Percentiles rank a stretch among this genome's conserved stretches.
Evolutionary conservation across 1,139 yeast genomes (phyloP).

Genomic region (Pichia sp.): DNA sequence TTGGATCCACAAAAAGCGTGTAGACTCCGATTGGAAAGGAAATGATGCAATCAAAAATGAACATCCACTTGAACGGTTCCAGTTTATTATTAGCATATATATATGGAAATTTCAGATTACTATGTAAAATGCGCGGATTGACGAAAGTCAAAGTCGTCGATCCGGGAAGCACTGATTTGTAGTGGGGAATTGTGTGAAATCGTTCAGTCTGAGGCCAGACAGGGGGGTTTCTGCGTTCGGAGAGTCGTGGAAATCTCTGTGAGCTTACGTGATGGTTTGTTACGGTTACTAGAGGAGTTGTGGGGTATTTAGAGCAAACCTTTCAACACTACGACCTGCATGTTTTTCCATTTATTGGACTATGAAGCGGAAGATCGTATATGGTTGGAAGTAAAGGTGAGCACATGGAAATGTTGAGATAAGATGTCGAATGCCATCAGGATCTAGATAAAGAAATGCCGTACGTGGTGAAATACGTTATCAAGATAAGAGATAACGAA

Average conservation of each 20-base stretch:
- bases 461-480: no score
- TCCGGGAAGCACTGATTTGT: background rate
- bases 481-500: no score
- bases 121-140: background rate
- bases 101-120: background rate
- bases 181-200: background rate
- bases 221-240: background rate
- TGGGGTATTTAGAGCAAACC: background rate
- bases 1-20: conserved; percentile 9
- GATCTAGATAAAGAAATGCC: no score
- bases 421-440: no score
- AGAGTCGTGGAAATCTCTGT: background rate
- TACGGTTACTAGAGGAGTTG: background rate
- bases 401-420: background rate
- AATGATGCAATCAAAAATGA: conserved; percentile 63
- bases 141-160: background rate
- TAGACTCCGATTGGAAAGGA: conserved; percentile 37
- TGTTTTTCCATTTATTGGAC: background rate
- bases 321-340: background rate
- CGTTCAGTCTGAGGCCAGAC: background rate
- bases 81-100: conserved; percentile 38
- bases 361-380: background rate
- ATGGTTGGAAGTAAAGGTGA: background rate
- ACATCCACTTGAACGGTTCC: conserved; percentile 72
- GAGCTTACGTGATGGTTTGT: background rate